Base-by-base conservation (phyloP, 306 rosid species). In the Malus sylvestris region DNA sequence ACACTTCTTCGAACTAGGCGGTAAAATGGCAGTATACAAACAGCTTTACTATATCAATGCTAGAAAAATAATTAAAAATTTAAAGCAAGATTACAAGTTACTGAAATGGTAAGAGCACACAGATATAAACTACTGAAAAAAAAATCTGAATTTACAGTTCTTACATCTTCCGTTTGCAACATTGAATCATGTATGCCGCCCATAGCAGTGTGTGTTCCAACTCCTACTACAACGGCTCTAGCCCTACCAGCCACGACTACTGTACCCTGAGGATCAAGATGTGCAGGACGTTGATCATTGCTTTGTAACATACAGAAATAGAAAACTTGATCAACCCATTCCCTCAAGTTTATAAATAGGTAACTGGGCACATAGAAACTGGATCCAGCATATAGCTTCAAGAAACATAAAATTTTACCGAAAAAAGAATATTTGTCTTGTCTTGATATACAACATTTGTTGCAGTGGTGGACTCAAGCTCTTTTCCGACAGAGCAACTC, bases 181-280 rank as follows among this genome's bases (percentile, higher is more conserved):
- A 95, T 90, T 45, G 97, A 90, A 79, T 92, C 98, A 12, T 93
- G 95, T 80, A 95, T 95, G 81, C 85, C 86, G 12, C 98, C 97
- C 98, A 95, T 95, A 78, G 98, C 98, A 75, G 97, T 95, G 72
- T 92, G 91, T 59, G 91, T 80, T 81, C 98, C 97, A 78, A 95
- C 96, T 72, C 96, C 96, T 58, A 92, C 96, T 75, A 95, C 98
- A 57, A 88, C 65, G 76, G 98, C 98, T 85, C 98, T 87, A 72
- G 93, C 96, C 89, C 98, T 89, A 77, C 98, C 98, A 84, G 96
- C 96, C 85, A 95, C 98, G 51, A 95, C 91, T 72, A 95, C 93
- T 8, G 98, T 95, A 72, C 98, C 98, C 98, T 91, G 90, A 75
- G 64, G 72, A 68, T 76, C 75, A 84, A 81, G 87, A 81, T n/a